These are phyloP conservation scores for Candida insectalens DNA, from an alignment of 805 yeast species.

Conservation along the genomic window DNA sequence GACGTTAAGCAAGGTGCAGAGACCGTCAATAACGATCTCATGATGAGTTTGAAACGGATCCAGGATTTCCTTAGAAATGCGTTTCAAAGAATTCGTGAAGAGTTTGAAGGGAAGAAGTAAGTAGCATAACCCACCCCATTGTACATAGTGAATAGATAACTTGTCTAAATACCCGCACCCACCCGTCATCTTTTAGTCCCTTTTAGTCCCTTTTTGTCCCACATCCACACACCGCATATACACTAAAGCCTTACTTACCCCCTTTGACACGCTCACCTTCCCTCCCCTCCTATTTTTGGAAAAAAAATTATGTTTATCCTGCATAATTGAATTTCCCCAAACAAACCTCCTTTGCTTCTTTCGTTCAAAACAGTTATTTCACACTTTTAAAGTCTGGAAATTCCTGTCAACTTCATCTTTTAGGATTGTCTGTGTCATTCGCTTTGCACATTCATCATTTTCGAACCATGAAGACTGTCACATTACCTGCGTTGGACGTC, in stretches of 20 bases:
- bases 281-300: not conserved
- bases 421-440: too few species aligned
- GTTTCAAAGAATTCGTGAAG: slow-evolving; percentile 34
- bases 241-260: not conserved
- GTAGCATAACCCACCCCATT: not conserved
- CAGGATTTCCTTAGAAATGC: slow-evolving; percentile 51
- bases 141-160: too few species aligned
- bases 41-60: slow-evolving; percentile 32
- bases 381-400: too few species aligned
- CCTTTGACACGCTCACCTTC: too few species aligned
- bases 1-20: slow-evolving; percentile 11
- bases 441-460: not conserved
- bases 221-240: not conserved
- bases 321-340: too few species aligned
- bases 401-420: too few species aligned
- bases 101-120: slow-evolving; percentile 13
- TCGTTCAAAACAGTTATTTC: too few species aligned
- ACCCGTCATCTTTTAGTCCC: too few species aligned
- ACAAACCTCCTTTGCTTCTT: too few species aligned
- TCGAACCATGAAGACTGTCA: not conserved
- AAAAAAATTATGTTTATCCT: too few species aligned
- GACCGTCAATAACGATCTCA: slow-evolving; percentile 32
- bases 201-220: too few species aligned
- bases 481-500: slow-evolving; percentile 16
- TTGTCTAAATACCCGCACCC: too few species aligned